Percentiles rank a stretch among this genome's conserved stretches.
These are phyloP conservation scores for Ascochyta viciae-villosae DNA, from an alignment of 2,329 filamentous ascomycete genomes.

Conservation along the genomic window DNA sequence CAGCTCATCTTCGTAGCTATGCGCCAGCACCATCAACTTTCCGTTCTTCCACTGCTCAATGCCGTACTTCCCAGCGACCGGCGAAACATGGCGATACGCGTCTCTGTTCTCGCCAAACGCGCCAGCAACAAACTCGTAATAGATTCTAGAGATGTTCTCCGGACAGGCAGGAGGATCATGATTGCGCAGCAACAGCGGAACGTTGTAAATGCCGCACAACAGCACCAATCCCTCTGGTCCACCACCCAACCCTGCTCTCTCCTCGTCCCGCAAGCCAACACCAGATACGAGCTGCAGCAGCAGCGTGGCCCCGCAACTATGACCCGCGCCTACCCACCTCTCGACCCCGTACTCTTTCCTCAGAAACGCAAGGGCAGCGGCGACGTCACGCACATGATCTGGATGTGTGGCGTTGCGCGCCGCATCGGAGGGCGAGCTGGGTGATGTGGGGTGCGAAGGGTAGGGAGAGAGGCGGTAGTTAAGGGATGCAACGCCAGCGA, in stretches of 20 bases:
- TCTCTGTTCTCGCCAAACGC: constrained; percentile 63
- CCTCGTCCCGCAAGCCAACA: constrained; percentile 20
- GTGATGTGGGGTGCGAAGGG: constrained; percentile 52
- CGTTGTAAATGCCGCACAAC: constrained; percentile 71
- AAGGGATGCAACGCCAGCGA: constrained; percentile 69
- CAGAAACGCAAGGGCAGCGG: constrained; percentile 60
- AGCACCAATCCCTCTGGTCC: constrained; percentile 60
- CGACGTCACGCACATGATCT: constrained; percentile 66
- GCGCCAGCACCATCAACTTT: constrained; percentile 51
- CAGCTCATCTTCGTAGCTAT: constrained; percentile 58
- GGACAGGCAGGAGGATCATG: constrained; percentile 47
- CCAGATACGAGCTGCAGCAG: constrained; percentile 61
- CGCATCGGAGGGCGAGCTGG: constrained; percentile 56
- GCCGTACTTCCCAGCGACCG: constrained; percentile 55
- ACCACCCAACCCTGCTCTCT: neutral
- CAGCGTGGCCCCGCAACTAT: constrained; percentile 70
- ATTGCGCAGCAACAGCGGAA: constrained; percentile 60
- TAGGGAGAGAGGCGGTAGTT: constrained; percentile 69
- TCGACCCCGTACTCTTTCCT: constrained; percentile 55
- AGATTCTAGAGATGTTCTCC: constrained; percentile 54
- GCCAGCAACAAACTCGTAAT: constrained; percentile 63
- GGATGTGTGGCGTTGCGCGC: constrained; percentile 63
- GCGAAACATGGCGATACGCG: constrained; percentile 55
- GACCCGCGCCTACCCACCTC: constrained; percentile 65
- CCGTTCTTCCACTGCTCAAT: constrained; percentile 50